phyloP scores from a whole-genome alignment of 257 asterid genomes.

The Solanum pennellii region DNA sequence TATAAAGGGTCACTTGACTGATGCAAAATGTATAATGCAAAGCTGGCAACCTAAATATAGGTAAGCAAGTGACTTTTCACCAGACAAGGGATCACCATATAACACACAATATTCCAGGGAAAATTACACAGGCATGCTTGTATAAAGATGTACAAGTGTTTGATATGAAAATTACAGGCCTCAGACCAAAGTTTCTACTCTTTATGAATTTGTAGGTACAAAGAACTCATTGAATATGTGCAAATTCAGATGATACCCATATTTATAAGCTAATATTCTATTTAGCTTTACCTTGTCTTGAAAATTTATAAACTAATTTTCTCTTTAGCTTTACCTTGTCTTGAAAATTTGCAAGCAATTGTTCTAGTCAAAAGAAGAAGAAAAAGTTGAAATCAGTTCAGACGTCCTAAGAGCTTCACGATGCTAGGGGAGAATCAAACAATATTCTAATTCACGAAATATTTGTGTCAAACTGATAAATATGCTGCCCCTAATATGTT shows the following conservation, averaged over 20 bases:
- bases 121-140: background rate
- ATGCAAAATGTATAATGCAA: background rate
- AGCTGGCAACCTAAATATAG: background rate
- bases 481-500: background rate
- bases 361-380: background rate
- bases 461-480: background rate
- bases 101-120: background rate
- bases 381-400: background rate
- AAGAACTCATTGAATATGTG: background rate
- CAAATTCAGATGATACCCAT: background rate
- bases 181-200: background rate
- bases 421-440: background rate
- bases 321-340: background rate
- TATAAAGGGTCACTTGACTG: background rate
- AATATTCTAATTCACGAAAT: background rate
- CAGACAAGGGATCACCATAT: background rate
- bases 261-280: background rate
- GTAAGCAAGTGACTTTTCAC: background rate
- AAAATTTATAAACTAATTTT: background rate
- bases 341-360: background rate
- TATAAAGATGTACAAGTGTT: background rate
- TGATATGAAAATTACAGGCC: background rate
- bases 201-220: background rate
- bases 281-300: background rate
- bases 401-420: background rate